Conservation (phyloP, 176 grass and related monocot species). For the Phragmites australis region DNA sequence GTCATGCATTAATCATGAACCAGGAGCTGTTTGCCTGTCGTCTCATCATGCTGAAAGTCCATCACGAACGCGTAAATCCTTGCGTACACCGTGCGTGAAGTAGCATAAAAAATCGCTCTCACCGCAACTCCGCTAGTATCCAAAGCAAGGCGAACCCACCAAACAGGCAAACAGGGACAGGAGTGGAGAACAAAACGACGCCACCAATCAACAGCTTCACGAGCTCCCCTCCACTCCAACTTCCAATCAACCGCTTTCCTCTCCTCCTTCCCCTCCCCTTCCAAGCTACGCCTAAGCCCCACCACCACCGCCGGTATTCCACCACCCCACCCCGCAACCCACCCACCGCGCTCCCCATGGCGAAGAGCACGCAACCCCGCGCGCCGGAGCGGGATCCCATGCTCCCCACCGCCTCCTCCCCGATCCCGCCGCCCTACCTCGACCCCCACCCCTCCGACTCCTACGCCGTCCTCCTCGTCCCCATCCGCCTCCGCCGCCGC, state of each 20-base stretch:
- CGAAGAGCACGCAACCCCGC: conserved; percentile 28
- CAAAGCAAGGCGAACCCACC: too few species aligned
- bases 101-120: conserved; percentile 2
- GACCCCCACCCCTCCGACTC: not conserved
- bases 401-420: conserved; percentile 44
- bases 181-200: not conserved
- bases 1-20: not conserved
- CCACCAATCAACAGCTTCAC: not conserved
- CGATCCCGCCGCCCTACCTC: conserved; percentile 35
- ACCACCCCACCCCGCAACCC: not conserved
- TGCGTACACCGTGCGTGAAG: too few species aligned
- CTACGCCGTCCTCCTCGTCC: conserved; percentile 44
- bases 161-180: not conserved
- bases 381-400: conserved; percentile 46
- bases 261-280: not conserved
- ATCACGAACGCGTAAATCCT: not conserved
- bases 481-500: conserved; percentile 49
- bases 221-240: not conserved
- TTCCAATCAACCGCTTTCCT: conserved; percentile 32
- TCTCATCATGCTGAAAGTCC: not conserved
- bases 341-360: conserved; percentile 43
- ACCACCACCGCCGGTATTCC: not conserved
- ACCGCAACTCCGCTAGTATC: not conserved
- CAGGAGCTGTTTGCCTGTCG: not conserved
- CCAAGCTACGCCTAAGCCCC: conserved; percentile 29